phyloP scores from a whole-genome alignment of 345 rosid species.

The Brassica incana region DNA sequence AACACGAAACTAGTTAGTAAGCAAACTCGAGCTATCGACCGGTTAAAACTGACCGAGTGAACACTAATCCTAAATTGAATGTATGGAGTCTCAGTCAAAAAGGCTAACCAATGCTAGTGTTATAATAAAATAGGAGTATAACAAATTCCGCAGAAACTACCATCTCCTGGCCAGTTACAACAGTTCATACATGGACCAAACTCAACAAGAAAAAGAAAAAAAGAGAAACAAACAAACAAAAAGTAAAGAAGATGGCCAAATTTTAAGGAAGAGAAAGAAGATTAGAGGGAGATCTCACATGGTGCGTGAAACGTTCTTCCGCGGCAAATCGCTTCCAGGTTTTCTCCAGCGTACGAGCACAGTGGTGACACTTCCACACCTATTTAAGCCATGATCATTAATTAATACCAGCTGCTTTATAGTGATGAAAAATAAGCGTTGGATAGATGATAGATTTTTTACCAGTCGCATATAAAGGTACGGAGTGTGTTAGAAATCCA shows the following conservation, averaged over 20 bases:
- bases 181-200: slow-evolving; percentile 19
- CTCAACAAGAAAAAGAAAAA: background rate
- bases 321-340: slow-evolving; percentile 86
- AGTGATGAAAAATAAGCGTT: background rate
- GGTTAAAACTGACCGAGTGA: background rate
- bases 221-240: background rate
- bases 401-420: slow-evolving; percentile 6
- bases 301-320: slow-evolving; percentile 99
- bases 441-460: background rate
- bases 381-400: slow-evolving; percentile 35
- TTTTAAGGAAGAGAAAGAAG: slow-evolving; percentile 1
- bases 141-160: background rate
- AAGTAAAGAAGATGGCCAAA: background rate
- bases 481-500: slow-evolving; percentile 96
- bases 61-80: background rate
- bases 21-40: background rate
- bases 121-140: background rate
- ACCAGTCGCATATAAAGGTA: slow-evolving; percentile 99
- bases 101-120: slow-evolving; percentile 8
- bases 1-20: background rate
- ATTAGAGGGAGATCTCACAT: slow-evolving; percentile 87
- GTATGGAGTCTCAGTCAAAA: background rate
- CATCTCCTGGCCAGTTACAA: slow-evolving; percentile 11
- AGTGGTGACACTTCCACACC: slow-evolving; percentile 98
- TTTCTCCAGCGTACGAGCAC: slow-evolving; percentile 91